Percentiles rank a stretch among this genome's conserved stretches.
Evolutionary conservation across 768 basidiomycete species (phyloP).

Genomic region (Kwoniella sp.): DNA sequence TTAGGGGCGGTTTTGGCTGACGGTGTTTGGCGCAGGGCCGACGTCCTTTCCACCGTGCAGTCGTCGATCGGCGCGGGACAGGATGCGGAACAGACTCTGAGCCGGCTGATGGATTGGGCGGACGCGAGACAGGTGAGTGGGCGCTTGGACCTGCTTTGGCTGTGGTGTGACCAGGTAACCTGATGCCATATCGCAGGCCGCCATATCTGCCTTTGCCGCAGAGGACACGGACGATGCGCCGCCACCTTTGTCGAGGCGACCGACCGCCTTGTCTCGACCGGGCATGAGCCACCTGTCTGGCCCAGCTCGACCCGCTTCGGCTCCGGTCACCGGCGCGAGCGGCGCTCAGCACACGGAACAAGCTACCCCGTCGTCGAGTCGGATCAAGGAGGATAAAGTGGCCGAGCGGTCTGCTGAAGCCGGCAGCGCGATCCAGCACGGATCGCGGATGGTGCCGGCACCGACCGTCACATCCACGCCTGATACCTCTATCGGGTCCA

Average conservation of each 20-base stretch:
- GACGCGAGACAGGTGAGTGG: slow-evolving; percentile 40
- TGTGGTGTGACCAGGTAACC: neutral
- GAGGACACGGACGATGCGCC: slow-evolving; percentile 30
- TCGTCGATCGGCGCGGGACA: slow-evolving; percentile 35
- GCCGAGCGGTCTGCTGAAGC: too few relatives aligned
- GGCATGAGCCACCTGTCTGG: slow-evolving; percentile 1
- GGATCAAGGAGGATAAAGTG: neutral
- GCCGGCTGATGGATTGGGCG: slow-evolving; percentile 43
- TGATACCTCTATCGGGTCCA: neutral
- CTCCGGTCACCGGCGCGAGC: too few relatives aligned
- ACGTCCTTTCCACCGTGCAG: slow-evolving; percentile 40
- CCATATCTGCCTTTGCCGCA: slow-evolving; percentile 43
- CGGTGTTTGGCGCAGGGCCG: slow-evolving; percentile 17
- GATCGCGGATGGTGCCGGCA: neutral
- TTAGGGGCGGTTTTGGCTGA: too few relatives aligned
- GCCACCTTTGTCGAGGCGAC: slow-evolving; percentile 1
- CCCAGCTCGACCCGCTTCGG: slow-evolving; percentile 14
- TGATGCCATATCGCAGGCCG: slow-evolving; percentile 24
- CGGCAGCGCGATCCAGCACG: neutral
- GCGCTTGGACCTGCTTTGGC: neutral
- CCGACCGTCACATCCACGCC: slow-evolving; percentile 1
- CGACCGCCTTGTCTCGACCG: neutral
- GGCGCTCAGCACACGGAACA: too few relatives aligned
- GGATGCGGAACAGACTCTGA: slow-evolving; percentile 31
- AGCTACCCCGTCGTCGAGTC: neutral